Base-by-base conservation (phyloP, 768 basidiomycete species). In the Tylopilus vinaceipallidus region DNA sequence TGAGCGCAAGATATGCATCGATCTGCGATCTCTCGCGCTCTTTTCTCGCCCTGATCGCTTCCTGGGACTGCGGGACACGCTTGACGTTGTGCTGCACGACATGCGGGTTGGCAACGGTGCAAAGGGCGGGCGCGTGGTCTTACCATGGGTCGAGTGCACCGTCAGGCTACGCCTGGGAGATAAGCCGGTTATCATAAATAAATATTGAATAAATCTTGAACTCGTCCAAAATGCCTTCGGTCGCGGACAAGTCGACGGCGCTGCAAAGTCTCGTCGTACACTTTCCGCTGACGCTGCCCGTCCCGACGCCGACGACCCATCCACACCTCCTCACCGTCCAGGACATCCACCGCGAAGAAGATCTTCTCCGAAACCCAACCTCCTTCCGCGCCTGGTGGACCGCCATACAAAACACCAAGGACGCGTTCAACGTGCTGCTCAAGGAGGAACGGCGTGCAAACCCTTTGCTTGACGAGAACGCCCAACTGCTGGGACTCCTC, bases 311-410 rank as follows among this genome's bases (percentile, higher is more conserved):
- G 6, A 72, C 78, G 37, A 88, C 86, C 0, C 83, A 94, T 61
- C 79, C 89, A 8, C 74, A 84, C 52, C 77, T 98, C 50, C 75
- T 98, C 57, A 73, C 82, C 7, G 70, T 81, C 34, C 77, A 81
- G 45, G 93, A 98, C 67, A 66, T 97, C 27, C 79, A 86, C 57
- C 84, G 92, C 40, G 95, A 97, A 73, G 95, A 98, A 69, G 95
- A 98, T 71, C 80, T 98, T 7, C 74, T 93, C 32, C 81, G 91
- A 53, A 98, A 98, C 68, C 91, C 93, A 10, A 78, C 80, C 30
- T 95, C 93, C 29, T 93, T 95, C 68, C 81, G 91, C 33, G 84
- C 90, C 61, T 98, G 97, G 97, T 90, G 92, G 82, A 73, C 84
- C 2, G 90, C 92, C 55, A 87, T 98, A 57, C 77, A 82, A 57